Conservation (phyloP, 345 rosid genomes). For the Aquilaria sinensis region DNA sequence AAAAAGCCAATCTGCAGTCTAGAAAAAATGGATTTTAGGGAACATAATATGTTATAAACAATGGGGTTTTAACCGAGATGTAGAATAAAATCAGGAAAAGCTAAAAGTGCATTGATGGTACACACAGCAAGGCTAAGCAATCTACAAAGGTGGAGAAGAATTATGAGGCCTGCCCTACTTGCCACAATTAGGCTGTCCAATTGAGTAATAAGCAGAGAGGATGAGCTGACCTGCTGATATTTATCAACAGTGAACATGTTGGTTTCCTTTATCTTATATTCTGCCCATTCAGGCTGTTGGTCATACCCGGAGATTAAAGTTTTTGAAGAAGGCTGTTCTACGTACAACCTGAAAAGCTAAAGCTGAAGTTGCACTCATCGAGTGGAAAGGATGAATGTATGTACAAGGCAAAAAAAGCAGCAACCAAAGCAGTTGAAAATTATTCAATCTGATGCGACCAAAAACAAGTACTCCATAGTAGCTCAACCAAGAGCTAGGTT, state of each 20-base stretch:
- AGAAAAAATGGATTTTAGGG: slow-evolving; percentile 44
- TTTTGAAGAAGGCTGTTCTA: slow-evolving; percentile 60
- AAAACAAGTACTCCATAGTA: background rate
- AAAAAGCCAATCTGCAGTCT: slow-evolving; percentile 92
- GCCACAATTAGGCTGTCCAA: too few species aligned
- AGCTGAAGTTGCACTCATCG: slow-evolving; percentile 6
- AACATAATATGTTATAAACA: slow-evolving; percentile 17
- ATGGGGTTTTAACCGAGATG: background rate
- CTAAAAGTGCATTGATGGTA: background rate
- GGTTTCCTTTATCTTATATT: slow-evolving; percentile 87
- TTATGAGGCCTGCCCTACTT: background rate
- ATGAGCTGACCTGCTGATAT: slow-evolving; percentile 74
- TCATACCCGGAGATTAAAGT: slow-evolving; percentile 47
- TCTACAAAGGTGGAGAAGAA: slow-evolving; percentile 3
- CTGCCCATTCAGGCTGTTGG: slow-evolving; percentile 80
- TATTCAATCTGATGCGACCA: background rate
- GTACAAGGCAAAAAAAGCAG: background rate
- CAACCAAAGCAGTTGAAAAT: background rate
- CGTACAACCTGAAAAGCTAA: slow-evolving; percentile 51
- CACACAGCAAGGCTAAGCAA: background rate
- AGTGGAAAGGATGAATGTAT: background rate
- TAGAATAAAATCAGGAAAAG: background rate
- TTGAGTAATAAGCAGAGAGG: background rate
- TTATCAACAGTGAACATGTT: slow-evolving; percentile 90
- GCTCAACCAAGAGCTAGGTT: background rate